Conservation (phyloP, 495 filamentous ascomycete species). For the Aspergillus mulundensis region DNA sequence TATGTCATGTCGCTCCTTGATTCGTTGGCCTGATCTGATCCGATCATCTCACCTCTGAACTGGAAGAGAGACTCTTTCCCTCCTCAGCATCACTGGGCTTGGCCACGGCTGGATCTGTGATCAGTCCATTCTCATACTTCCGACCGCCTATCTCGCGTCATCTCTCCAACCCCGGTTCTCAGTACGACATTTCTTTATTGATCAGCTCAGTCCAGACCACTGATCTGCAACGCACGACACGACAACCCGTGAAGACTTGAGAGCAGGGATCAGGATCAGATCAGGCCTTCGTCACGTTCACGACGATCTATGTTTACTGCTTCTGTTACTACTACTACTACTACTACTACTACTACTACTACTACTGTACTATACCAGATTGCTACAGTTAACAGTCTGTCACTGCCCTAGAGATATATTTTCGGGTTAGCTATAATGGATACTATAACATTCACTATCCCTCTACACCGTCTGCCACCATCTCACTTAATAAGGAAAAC, state of each 20-base stretch:
- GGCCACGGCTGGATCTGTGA: constrained; percentile 6
- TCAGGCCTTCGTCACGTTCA: not conserved
- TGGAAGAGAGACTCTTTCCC: not conserved
- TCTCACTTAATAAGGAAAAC: too few species aligned
- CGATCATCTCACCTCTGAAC: not conserved
- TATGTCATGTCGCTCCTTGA: constrained; percentile 22
- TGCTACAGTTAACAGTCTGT: not conserved
- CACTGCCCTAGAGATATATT: not conserved
- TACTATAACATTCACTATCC: not conserved
- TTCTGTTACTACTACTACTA: not conserved
- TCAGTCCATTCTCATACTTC: constrained; percentile 6
- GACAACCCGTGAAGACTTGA: not conserved
- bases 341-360: not conserved
- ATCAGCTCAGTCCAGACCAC: not conserved
- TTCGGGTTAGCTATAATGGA: constrained; percentile 2
- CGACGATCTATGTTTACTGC: not conserved
- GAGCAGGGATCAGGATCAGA: not conserved
- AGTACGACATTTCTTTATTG: not conserved
- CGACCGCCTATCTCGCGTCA: constrained; percentile 1
- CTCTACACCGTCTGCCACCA: not conserved
- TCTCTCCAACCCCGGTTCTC: not conserved
- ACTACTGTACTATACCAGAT: constrained; percentile 1
- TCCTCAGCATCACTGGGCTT: not conserved
- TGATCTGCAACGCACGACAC: not conserved
- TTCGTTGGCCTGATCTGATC: constrained; percentile 13